phyloP scores from a whole-genome alignment of 2,329 filamentous ascomycete species.

The Cercospora canescens region DNA sequence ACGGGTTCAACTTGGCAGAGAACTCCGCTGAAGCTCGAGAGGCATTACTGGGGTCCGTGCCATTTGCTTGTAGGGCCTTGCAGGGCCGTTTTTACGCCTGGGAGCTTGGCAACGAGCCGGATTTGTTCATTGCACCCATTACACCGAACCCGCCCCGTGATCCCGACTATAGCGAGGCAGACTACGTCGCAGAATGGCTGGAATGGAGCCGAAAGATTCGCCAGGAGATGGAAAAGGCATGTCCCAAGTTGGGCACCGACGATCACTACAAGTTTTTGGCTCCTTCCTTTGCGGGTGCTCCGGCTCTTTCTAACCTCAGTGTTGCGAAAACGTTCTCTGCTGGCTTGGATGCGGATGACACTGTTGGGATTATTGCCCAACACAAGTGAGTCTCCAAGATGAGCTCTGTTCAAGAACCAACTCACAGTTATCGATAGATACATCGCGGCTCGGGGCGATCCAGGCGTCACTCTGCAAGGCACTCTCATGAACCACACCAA shows the following conservation, averaged over 20 bases:
- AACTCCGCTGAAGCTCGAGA: slow-evolving; percentile 54
- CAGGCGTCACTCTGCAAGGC: slow-evolving; percentile 61
- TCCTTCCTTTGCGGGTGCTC: slow-evolving; percentile 57
- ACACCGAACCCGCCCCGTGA: slow-evolving; percentile 52
- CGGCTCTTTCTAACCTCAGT: slow-evolving; percentile 50
- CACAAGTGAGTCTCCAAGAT: slow-evolving; percentile 54
- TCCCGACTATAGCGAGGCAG: slow-evolving; percentile 51
- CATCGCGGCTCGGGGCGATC: slow-evolving; percentile 52
- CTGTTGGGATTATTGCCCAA: slow-evolving; percentile 57
- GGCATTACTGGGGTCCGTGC: slow-evolving; percentile 55
- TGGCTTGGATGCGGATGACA: slow-evolving; percentile 51
- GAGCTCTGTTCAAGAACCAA: too few relatives aligned
- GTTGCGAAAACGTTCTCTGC: slow-evolving; percentile 52
- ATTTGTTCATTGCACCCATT: slow-evolving; percentile 56
- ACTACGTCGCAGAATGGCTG: slow-evolving; percentile 60
- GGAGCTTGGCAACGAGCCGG: slow-evolving; percentile 66
- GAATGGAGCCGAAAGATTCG: slow-evolving; percentile 55
- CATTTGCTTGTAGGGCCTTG: slow-evolving; percentile 59
- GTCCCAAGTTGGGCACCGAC: slow-evolving; percentile 49
- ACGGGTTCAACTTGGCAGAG: slow-evolving; percentile 62
- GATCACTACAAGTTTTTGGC: slow-evolving; percentile 54
- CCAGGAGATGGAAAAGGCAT: slow-evolving; percentile 47
- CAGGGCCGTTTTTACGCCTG: slow-evolving; percentile 55
- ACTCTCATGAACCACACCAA: slow-evolving; percentile 65
- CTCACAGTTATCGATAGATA: slow-evolving; percentile 53